Percentiles rank a stretch among this genome's conserved stretches.
phyloP scores from a whole-genome alignment of 768 basidiomycete species.

The Hygrophoropsis aurantiaca region DNA sequence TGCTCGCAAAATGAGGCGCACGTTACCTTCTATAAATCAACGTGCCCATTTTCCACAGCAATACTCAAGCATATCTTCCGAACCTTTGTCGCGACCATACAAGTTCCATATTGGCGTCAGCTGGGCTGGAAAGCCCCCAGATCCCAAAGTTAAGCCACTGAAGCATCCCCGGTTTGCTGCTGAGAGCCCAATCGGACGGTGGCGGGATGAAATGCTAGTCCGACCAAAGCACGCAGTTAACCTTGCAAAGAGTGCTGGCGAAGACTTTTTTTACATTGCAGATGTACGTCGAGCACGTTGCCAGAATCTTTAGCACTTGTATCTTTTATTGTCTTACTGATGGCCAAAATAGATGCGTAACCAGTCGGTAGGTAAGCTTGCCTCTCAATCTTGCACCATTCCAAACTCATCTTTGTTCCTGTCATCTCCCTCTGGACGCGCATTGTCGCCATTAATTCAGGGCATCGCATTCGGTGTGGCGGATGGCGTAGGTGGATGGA shows the following conservation, averaged over 20 bases:
- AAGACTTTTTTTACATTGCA: conserved; percentile 69
- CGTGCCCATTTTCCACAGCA: neutral
- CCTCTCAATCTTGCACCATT: conserved; percentile 24
- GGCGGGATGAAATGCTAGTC: conserved; percentile 66
- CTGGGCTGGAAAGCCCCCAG: conserved; percentile 73
- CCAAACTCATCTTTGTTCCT: conserved; percentile 35
- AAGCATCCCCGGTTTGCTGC: conserved; percentile 50
- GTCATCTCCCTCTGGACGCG: neutral
- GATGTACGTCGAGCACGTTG: conserved; percentile 46
- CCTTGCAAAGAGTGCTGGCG: conserved; percentile 43
- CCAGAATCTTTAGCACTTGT: neutral
- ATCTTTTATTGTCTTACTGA: neutral
- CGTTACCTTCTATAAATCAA: conserved; percentile 1
- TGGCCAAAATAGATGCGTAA: conserved; percentile 61
- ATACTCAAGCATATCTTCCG: conserved; percentile 12
- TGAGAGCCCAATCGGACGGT: conserved; percentile 59
- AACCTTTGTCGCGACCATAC: conserved; percentile 46
- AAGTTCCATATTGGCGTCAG: conserved; percentile 75
- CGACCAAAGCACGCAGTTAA: conserved; percentile 40
- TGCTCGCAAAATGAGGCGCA: conserved; percentile 1
- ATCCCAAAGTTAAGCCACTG: conserved; percentile 32
- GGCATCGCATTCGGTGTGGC: conserved; percentile 82
- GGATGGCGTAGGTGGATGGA: conserved; percentile 95
- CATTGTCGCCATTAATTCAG: conserved; percentile 32
- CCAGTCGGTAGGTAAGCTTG: conserved; percentile 61